Evolutionary conservation across 352 stramenopile genomes (phyloP), one percentile per base, ranked within the genome.

Genomic region (Halophytophthora batemanensis): DNA sequence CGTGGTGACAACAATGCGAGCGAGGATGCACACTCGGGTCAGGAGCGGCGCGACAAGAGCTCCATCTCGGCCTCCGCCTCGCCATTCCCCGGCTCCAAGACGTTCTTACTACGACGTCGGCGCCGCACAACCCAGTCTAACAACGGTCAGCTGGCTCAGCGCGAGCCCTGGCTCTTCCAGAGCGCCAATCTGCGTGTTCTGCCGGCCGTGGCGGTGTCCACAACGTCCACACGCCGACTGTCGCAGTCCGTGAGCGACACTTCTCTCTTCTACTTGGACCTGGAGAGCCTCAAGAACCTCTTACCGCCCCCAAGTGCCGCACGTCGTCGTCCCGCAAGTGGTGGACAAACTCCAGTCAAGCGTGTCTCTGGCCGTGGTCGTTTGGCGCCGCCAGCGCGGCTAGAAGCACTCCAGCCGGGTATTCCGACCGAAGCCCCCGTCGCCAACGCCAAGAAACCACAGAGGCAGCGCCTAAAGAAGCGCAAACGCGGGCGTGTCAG

Each of bases 101-200:
- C 25, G 25, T 31, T 31, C 4, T 31, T 31, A 4, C 25, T 31
- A 8, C 25, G 25, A 4, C 25, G 25, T 4, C 25, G 25, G 25
- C 25, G 25, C 25, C 25, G 25, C 4, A 31, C 25, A 8, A 31
- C 25, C 4, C 25, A 31, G 25, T 8, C 4, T 10, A 31, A 8
- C 25, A 31, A 31, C 25, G 25, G 25, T 8, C 25, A 4, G 8
- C 25, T 62, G 19, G 35, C 41, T 12, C 58, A 72, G 11, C 62
- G 78, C 36, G 68, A 89, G 48, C 76, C 76, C 12, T 90, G 79
- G 79, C 61, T 90, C 18, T 89, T 87, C 65, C 79, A 87, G 47
- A 90, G 76, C 45, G 45, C 76, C 10, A 75, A 68, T 25, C 56
- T 81, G 22, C 45, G 59, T 10, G 61, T 47, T 1, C 61, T 71